A percentile compares a stretch with the other conserved stretches of the same genome.
Conservation (phyloP, 495 filamentous ascomycete species). For the Hyaloscypha variabilis region DNA sequence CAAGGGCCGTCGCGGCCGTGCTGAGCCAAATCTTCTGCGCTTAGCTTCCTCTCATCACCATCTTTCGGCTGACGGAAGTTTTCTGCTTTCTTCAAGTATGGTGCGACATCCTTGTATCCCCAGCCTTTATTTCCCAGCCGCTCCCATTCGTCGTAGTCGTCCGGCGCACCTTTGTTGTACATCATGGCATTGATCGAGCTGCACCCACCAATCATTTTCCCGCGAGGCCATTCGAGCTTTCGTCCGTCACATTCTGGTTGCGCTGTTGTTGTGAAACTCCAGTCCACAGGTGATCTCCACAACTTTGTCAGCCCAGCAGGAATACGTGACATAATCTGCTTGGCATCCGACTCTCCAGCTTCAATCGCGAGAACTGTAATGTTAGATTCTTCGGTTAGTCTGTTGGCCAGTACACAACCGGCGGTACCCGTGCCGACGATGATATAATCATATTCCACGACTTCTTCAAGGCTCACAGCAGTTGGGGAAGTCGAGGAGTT, state of each 20-base stretch:
- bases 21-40: slow-evolving; percentile 31
- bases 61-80: slow-evolving; percentile 50
- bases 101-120: slow-evolving; percentile 44
- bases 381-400: slow-evolving; percentile 47
- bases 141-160: slow-evolving; percentile 43
- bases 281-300: too few species aligned
- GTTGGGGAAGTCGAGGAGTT: too few species aligned
- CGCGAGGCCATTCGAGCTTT: slow-evolving; percentile 44
- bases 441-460: slow-evolving; percentile 50
- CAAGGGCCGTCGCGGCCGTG: slow-evolving; percentile 41
- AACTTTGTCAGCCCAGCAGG: too few species aligned
- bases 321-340: too few species aligned
- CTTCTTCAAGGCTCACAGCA: too few species aligned
- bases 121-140: slow-evolving; percentile 35
- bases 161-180: slow-evolving; percentile 37
- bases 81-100: slow-evolving; percentile 57
- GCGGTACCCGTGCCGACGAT: slow-evolving; percentile 66
- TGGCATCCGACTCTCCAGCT: slow-evolving; percentile 55
- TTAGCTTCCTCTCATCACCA: background rate
- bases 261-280: too few species aligned
- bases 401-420: slow-evolving; percentile 74
- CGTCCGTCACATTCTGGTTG: slow-evolving; percentile 56
- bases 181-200: slow-evolving; percentile 51
- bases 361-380: slow-evolving; percentile 52
- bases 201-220: slow-evolving; percentile 55